A percentile compares a stretch with the other conserved stretches of the same genome.
phyloP scores from a whole-genome alignment of 2,329 filamentous ascomycete genomes.

The Xylariaceae sp. region DNA sequence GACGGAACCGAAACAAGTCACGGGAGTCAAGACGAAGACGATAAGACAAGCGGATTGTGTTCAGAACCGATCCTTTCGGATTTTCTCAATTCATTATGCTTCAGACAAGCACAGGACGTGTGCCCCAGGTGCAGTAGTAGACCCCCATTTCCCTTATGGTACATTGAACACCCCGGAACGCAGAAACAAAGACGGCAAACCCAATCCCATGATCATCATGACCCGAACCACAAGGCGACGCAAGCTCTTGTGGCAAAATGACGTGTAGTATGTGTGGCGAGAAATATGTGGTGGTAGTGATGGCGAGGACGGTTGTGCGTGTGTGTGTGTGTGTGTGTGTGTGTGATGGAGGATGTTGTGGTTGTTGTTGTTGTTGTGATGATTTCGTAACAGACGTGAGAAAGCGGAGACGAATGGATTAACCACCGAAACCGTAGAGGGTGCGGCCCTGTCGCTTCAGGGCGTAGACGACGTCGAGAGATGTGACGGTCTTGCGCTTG shows the following conservation, averaged over 20 bases:
- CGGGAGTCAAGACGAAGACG: not conserved
- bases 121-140: slow-evolving; percentile 1
- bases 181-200: slow-evolving; percentile 21
- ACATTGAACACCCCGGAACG: slow-evolving; percentile 31
- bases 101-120: slow-evolving; percentile 22
- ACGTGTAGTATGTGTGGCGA: slow-evolving; percentile 9
- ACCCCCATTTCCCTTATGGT: slow-evolving; percentile 31
- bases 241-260: slow-evolving; percentile 21
- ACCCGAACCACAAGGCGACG: slow-evolving; percentile 28
- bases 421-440: slow-evolving; percentile 65
- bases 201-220: slow-evolving; percentile 34
- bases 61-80: slow-evolving; percentile 25
- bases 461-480: slow-evolving; percentile 60
- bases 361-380: slow-evolving; percentile 21
- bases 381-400: slow-evolving; percentile 36
- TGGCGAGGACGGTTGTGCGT: slow-evolving; percentile 1
- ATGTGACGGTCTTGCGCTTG: slow-evolving; percentile 71
- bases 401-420: slow-evolving; percentile 25
- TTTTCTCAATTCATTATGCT: slow-evolving; percentile 27
- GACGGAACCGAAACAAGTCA: not conserved
- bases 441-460: slow-evolving; percentile 61
- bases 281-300: slow-evolving; percentile 17
- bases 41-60: slow-evolving; percentile 8
- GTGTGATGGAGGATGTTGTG: slow-evolving; percentile 13
- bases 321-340: slow-evolving; percentile 16